A percentile compares a stretch with the other conserved stretches of the same genome.
Evolutionary conservation across 176 grass and related monocot genomes (phyloP).

Genomic region (Musa itinerans): DNA sequence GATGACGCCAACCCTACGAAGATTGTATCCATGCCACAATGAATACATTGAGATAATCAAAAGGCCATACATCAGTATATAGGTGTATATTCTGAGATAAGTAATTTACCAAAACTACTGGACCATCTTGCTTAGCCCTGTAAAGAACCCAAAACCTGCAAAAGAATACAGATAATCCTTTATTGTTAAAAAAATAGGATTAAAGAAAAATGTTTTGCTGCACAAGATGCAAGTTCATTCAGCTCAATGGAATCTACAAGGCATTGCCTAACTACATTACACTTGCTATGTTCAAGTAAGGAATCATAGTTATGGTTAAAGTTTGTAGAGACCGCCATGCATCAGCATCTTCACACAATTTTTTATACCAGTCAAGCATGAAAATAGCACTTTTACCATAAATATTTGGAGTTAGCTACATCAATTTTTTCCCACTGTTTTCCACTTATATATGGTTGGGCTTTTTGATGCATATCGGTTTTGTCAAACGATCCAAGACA

Average conservation of each 20-base stretch:
- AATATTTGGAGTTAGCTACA: no score
- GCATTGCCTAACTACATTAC: background rate
- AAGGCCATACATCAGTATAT: background rate
- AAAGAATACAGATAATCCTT: background rate
- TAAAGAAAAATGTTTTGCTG: background rate
- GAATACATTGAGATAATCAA: background rate
- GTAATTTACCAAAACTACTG: slow-evolving; percentile 61
- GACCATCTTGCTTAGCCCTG: slow-evolving; percentile 83
- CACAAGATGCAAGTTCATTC: background rate
- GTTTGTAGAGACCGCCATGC: no score
- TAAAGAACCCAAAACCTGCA: slow-evolving; percentile 92
- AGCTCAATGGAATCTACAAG: background rate
- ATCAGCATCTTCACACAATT: no score
- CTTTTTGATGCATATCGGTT: no score
- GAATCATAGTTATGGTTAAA: no score
- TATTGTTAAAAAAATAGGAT: background rate
- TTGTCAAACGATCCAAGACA: no score
- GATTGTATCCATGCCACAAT: background rate
- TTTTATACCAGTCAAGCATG: no score
- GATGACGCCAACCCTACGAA: slow-evolving; percentile 75
- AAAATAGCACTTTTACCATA: no score
- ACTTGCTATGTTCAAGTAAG: no score
- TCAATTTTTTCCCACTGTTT: no score
- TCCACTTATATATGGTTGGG: no score
- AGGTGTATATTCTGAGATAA: background rate